Evolutionary conservation across 371 early-diverging fungal genomes (phyloP), one percentile per base, ranked within the genome.

Genomic region (Mortierella sp.): DNA sequence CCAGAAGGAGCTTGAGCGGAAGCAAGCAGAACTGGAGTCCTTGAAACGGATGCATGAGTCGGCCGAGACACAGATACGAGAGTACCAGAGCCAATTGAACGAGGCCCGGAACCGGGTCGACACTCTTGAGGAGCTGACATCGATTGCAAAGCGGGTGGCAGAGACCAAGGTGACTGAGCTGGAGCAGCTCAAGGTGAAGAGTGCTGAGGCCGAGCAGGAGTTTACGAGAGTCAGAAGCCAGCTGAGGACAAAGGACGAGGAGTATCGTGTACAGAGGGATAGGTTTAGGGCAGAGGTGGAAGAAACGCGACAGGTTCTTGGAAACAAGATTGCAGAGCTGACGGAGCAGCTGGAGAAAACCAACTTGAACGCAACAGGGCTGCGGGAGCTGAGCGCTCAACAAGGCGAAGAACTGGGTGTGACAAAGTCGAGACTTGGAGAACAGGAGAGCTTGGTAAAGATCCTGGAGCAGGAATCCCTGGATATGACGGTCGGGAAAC

Each of bases 1-100:
- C 54, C 87, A 90, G 84, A 94, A 93, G 71, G 90, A 92, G 55
- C 78, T 94, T n/a, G 91, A 92, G 69, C 87, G 91, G 37, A 89
- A 88, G 73, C 90, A 90, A 46, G 94, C 94, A 11, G 95, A 96
- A 82, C 89, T 93, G 59, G 95, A 94, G 76, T 88, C 93, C 10
- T 89, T 92, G 21, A 93, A 92, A 74, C 83, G 88, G 50, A 89
- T 90, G 81, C 88, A 93, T 0, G 93, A 93, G 24, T 81, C 89
- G 44, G 69, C 92, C 10, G 91, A 92, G 74, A 86, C 82, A 67
- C 89, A 90, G n/a, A 55, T 92, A 51, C 86, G 85, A 31, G 91
- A 93, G 72, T 84, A 74, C 24, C 89, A 89, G 51, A 88, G 87
- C 14, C 88, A 90, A 57, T 48, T 90, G 34, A 86, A 83, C 48